phyloP scores from a whole-genome alignment of 1,284 basidiomycete genomes.

The Gymnopus androsaceus region DNA sequence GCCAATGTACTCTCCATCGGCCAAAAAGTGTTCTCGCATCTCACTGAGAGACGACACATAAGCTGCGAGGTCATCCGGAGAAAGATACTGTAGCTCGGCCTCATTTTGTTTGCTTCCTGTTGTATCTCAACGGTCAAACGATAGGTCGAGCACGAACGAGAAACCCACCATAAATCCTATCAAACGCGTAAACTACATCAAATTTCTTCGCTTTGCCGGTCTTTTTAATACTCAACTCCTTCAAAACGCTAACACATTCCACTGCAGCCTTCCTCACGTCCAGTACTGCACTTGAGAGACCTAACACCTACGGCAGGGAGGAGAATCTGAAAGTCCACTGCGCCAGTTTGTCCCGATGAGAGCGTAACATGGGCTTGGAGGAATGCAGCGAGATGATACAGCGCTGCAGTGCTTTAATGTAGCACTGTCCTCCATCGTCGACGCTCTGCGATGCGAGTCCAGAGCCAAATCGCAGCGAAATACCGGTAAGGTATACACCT shows the following conservation, averaged over 20 bases:
- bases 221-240: conserved; percentile 8
- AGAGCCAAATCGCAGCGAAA: conserved; percentile 50
- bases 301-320: conserved; percentile 77
- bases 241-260: conserved; percentile 52
- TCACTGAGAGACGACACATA: conserved; percentile 66
- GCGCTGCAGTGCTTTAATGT: conserved; percentile 42
- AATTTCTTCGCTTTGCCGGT: conserved; percentile 45
- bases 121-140: neutral
- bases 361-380: conserved; percentile 69
- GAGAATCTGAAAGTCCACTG: conserved; percentile 84
- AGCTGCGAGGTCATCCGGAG: conserved; percentile 66
- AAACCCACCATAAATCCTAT: conserved; percentile 74
- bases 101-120: conserved; percentile 13
- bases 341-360: conserved; percentile 43
- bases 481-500: conserved; percentile 78
- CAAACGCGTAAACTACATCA: conserved; percentile 76
- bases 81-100: conserved; percentile 80
- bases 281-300: conserved; percentile 54
- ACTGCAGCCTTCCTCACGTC: conserved; percentile 68
- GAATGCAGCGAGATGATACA: conserved; percentile 75
- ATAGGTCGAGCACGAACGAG: neutral
- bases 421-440: conserved; percentile 22
- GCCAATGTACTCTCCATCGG: conserved; percentile 50
- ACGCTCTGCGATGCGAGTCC: conserved; percentile 21
- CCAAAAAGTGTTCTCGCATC: conserved; percentile 61